Base-by-base conservation (phyloP, 139 green algal genomes). In the Dunaliella primolecta region DNA sequence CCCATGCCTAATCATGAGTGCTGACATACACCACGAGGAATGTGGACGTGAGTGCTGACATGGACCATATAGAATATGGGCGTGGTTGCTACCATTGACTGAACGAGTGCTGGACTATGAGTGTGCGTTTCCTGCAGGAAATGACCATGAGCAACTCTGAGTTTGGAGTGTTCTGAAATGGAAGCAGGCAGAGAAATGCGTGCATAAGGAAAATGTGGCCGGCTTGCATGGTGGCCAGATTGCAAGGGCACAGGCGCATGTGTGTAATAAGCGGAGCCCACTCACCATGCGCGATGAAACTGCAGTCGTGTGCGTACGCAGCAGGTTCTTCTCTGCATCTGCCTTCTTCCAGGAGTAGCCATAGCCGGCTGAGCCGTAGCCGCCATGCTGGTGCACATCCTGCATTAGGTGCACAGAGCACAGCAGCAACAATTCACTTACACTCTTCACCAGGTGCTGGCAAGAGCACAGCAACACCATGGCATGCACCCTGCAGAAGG, bases 271-370 rank as follows among this genome's bases (percentile, higher is more conserved):
- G n/a, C n/a, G n/a, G n/a, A n/a, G n/a, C n/a, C 93, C 95, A 93
- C 98, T 97, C 55, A 99, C 94, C 97, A 99, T 99, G 84, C 97
- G 92, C 11, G 92, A 96, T 27, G 94, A 98, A 25, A 99, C 97
- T 1, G 97, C 97, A 1, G 97, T 99, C 30, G 97, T 99, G 93
- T 99, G 97, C 20, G 97, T 99, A 82, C 97, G 91, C 86, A 99
- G 93, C 86, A 99, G 93, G 90, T 99, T 99, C 95, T 99, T 99
- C 90, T 98, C 91, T 7, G 95, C 95, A 82, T 99, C 97, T 25
- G 90, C 86, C 11, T 87, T 83, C 89, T 97, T 97, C 97, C 97
- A 99, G 84, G 91, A 88, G 92, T 96, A 98, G 27, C 95, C 94
- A 86, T 99, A 99, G 71, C 96, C 96, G 1, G 84, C 85, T 64